Conservation (phyloP, 805 yeast genomes). For the Peterozyma toletana region DNA sequence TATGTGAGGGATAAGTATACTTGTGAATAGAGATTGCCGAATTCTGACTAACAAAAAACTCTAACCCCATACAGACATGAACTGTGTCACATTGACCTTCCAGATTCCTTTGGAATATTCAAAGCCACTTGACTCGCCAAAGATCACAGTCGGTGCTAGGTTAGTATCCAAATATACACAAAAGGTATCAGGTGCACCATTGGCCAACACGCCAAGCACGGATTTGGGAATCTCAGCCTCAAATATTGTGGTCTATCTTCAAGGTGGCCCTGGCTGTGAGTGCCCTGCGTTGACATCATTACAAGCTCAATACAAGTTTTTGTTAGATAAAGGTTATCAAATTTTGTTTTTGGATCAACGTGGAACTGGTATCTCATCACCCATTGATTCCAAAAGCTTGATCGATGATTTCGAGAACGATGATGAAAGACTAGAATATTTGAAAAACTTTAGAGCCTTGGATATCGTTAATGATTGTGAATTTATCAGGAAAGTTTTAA, state of each 20-base stretch:
- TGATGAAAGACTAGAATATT: constrained; percentile 28
- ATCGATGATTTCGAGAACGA: constrained; percentile 10
- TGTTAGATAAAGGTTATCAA: constrained; percentile 33
- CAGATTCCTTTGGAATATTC: constrained; percentile 20
- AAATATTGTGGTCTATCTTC: constrained; percentile 34
- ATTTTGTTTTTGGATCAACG: constrained; percentile 47
- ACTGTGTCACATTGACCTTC: constrained; percentile 15
- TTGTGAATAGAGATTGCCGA: too few species aligned
- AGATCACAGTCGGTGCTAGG: constrained; percentile 14
- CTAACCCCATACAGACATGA: constrained; percentile 5
- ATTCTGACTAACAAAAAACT: too few species aligned
- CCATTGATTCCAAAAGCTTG: constrained; percentile 28
- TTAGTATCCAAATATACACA: constrained; percentile 12
- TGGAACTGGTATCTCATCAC: constrained; percentile 52
- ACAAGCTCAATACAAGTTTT: constrained; percentile 27
- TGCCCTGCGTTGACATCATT: constrained; percentile 29
- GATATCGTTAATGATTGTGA: constrained; percentile 46
- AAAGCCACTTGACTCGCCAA: not conserved
- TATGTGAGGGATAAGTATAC: too few species aligned
- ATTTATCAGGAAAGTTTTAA: constrained; percentile 28
- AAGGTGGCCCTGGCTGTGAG: constrained; percentile 52
- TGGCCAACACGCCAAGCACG: constrained; percentile 3
- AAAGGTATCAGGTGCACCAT: constrained; percentile 2
- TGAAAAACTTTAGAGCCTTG: constrained; percentile 45
- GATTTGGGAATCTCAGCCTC: constrained; percentile 11